These are phyloP conservation scores for Neofusicoccum sp. DNA, from an alignment of 2,329 filamentous ascomycete genomes.

Conservation along the genomic window DNA sequence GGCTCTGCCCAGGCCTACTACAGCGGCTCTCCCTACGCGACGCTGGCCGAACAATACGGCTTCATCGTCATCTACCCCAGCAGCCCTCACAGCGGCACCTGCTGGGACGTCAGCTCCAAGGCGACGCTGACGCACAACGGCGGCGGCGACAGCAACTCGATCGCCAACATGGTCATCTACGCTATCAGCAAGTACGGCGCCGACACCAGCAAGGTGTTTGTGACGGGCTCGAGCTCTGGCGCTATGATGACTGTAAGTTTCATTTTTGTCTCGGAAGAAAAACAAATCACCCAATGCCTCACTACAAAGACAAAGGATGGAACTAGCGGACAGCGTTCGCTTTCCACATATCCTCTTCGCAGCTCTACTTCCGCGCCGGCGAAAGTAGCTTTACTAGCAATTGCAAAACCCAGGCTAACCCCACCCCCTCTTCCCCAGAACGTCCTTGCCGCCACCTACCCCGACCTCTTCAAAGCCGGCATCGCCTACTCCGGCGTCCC, in stretches of 20 bases:
- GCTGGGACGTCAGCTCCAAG: constrained; percentile 60
- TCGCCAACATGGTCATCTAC: constrained; percentile 61
- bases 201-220: constrained; percentile 53
- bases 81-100: constrained; percentile 52
- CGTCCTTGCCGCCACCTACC: constrained; percentile 52
- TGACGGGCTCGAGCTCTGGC: constrained; percentile 54
- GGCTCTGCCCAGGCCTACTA: constrained; percentile 54
- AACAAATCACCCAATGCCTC: neutral
- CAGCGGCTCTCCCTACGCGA: constrained; percentile 52
- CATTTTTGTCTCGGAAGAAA: neutral
- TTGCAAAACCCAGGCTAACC: neutral
- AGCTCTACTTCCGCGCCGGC: neutral
- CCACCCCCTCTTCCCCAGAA: constrained; percentile 28
- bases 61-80: constrained; percentile 61
- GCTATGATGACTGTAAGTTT: constrained; percentile 54
- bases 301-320: neutral
- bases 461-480: constrained; percentile 53
- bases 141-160: constrained; percentile 56
- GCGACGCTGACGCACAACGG: constrained; percentile 56
- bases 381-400: neutral
- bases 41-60: constrained; percentile 53
- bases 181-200: constrained; percentile 53
- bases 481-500: constrained; percentile 54
- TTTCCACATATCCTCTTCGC: no score
- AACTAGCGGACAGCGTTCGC: neutral